Evolutionary conservation across 2,329 filamentous ascomycete genomes (phyloP), one percentile per base, ranked within the genome.

Genomic region (Ascochyta koolunga): DNA sequence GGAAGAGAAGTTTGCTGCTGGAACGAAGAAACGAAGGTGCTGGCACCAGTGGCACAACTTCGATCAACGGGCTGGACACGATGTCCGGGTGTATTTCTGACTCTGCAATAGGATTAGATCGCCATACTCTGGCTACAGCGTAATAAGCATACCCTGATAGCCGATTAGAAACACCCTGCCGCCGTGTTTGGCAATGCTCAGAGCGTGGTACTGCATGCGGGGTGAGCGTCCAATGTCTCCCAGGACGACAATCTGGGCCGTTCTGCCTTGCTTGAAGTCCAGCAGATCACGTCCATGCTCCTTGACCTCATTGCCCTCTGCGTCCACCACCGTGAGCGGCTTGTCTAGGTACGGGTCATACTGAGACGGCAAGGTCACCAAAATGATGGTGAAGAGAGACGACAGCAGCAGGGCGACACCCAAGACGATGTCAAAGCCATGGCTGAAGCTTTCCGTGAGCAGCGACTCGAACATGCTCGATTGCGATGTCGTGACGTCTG

Each of bases 161-260:
- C 93, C 95, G 64, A 99, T 88, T 11, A 99, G 79, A 71, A 93
- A 87, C 18, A 97, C 93, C 29, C 83, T 82, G 6, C 87, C 89
- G 21, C 91, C 91, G 69, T 92, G 87, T 66, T 88, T 89, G 35
- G 91, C 91, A 67, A 98, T 87, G 72, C 93, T 98, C 64, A 96
- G 80, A 18, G 93, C 93, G 82, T 99, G 95, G 68, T 99, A 98
- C 71, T 98, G 93, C 93, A 99, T 99, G 51, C 95, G 91, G 43
- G 95, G 95, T 72, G 93, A 98, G 39, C 93, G 86, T 33, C 95
- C 95, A 72, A 99, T 93, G 70, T 99, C 95, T 38, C 95, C 95
- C 24, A 99, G 83, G 16, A 99, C 95, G 15, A 99, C 82, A 46
- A 99, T 86, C 75, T 96, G 91, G 37, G 93, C 83, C 0, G 81